phyloP scores from a whole-genome alignment of 129 eudicot genomes.

The Dittrichia graveolens region DNA sequence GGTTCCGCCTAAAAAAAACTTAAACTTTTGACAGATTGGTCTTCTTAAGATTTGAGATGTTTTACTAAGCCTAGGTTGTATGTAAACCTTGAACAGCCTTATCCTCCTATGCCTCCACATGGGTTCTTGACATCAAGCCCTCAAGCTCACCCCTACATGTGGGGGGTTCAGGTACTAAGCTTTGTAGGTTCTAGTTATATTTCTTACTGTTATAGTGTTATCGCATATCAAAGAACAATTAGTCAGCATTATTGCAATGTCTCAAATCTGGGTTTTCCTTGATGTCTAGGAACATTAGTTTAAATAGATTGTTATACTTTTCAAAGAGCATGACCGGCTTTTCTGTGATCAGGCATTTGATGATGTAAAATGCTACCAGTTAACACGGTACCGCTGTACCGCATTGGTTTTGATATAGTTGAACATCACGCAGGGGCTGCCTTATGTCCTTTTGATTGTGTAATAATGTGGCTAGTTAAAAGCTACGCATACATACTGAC shows the following conservation, averaged over 20 bases:
- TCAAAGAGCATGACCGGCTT: not conserved
- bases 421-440: too few relatives aligned
- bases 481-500: too few relatives aligned
- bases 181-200: not conserved
- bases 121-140: constrained; percentile 90
- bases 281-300: not conserved
- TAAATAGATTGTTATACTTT: not conserved
- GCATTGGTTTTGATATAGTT: too few relatives aligned
- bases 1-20: constrained; percentile 26
- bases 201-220: not conserved
- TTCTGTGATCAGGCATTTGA: too few relatives aligned
- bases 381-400: too few relatives aligned
- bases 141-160: constrained; percentile 85
- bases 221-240: not conserved
- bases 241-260: too few relatives aligned
- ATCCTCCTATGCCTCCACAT: constrained; percentile 96
- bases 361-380: too few relatives aligned
- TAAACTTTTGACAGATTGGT: constrained; percentile 13
- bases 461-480: too few relatives aligned
- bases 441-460: too few relatives aligned
- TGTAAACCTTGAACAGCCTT: constrained; percentile 64
- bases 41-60: constrained; percentile 12
- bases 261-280: not conserved
- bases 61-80: constrained; percentile 28
- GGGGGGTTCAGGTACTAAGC: constrained; percentile 74